Conservation (phyloP, 805 yeast species). For the Zygotorulaspora danielsina region DNA sequence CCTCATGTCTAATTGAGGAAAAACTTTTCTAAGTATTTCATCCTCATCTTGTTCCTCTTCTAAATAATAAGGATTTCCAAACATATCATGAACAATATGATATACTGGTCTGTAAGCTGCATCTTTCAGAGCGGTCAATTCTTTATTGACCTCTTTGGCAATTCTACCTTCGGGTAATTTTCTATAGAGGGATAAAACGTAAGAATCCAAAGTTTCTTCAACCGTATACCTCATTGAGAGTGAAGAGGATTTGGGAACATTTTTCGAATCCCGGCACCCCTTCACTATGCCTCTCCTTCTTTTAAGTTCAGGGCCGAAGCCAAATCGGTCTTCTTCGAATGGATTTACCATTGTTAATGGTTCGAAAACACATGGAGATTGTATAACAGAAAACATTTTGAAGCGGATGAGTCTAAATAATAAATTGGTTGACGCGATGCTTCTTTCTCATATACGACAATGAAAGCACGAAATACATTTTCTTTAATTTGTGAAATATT, state of each 20-base stretch:
- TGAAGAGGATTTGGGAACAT: constrained; percentile 5
- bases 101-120: constrained; percentile 22
- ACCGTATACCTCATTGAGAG: constrained; percentile 15
- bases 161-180: constrained; percentile 19
- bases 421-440: background rate
- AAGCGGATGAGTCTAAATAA: background rate
- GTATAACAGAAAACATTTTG: constrained; percentile 20
- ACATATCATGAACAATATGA: constrained; percentile 24
- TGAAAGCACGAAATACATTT: background rate
- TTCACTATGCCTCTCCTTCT: constrained; percentile 12
- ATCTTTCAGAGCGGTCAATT: constrained; percentile 19
- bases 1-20: constrained; percentile 21
- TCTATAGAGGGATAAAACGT: constrained; percentile 20
- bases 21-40: constrained; percentile 17
- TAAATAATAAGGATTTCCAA: constrained; percentile 33
- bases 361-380: constrained; percentile 29
- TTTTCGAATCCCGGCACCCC: constrained; percentile 2
- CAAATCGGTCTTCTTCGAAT: constrained; percentile 10
- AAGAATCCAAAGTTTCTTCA: constrained; percentile 15
- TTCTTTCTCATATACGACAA: background rate
- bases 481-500: too few species aligned
- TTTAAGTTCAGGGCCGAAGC: constrained; percentile 13
- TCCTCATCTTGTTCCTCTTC: constrained; percentile 26
- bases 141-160: constrained; percentile 16
- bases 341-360: constrained; percentile 20